Base-by-base conservation (phyloP, 2,329 filamentous ascomycete species). In the Cadophora sp. region DNA sequence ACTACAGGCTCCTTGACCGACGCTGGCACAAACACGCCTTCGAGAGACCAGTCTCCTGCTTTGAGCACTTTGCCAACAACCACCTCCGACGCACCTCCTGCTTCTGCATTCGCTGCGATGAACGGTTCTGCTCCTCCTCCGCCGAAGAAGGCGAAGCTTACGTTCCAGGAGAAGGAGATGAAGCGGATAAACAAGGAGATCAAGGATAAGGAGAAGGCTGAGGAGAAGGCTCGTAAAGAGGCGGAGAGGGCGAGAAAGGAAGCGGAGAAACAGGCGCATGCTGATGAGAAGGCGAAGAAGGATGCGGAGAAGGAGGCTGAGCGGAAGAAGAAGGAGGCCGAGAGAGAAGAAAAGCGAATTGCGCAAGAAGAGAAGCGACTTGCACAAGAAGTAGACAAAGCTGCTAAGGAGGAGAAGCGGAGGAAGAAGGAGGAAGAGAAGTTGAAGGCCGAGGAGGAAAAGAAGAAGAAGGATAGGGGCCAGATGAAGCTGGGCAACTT, bases 401-500 rank as follows among this genome's bases (percentile, higher is more conserved):
- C 67, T 26, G 61, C 61, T 4, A 85, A 85, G 70, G 74, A 79
- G 34, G 72, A 71, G 68, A 72, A 69, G 9, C 73, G 76, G 61
- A 74, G 77, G 31, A 76, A 71, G 26, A 76, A 77, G 71, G 78
- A 80, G 72, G 77, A 78, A 7, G 77, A 79, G 67, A 77, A 78
- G 69, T 81, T 83, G 65, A 83, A 85, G 71, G 76, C 72, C 1
- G 83, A 78, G 62, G 81, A 85, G 68, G 80, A 81, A 59, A 82
- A 83, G 69, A 81, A 79, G 68, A 79, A 80, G 64, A 82, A 84
- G 68, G 83, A 82, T 60, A 80, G 81, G 51, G 81, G 81, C 62
- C 82, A 84, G 68, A 81, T 81, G 72, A 79, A 76, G 48, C 69
- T 79, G n/a, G 78, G 59, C 29, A 72, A 62, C 12, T 74, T 75